A percentile compares a stretch with the other conserved stretches of the same genome.
Conservation (phyloP, 2,329 filamentous ascomycete genomes). For the Scedosporium aurantiacum region DNA sequence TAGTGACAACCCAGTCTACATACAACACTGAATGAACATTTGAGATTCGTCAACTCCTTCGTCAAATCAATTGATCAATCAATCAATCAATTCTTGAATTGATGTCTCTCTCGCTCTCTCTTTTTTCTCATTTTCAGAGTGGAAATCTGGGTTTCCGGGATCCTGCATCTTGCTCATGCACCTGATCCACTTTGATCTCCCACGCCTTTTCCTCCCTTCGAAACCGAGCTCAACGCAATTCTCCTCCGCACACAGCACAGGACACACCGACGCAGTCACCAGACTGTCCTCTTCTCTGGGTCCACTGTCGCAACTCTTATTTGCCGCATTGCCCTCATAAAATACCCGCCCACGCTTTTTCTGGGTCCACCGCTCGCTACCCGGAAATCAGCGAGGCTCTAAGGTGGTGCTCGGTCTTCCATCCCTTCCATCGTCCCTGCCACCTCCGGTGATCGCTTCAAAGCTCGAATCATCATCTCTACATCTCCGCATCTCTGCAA, state of each 20-base stretch:
- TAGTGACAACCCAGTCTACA: too few relatives aligned
- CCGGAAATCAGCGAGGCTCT: neutral
- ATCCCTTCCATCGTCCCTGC: neutral
- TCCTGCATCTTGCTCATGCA: neutral
- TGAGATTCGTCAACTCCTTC: too few relatives aligned
- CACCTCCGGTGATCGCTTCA: neutral
- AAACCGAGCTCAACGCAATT: neutral
- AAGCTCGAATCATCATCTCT: neutral
- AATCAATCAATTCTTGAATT: neutral
- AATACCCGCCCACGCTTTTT: conserved; percentile 1
- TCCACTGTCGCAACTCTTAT: neutral
- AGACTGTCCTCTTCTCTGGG: neutral
- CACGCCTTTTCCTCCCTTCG: neutral
- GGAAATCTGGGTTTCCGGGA: neutral
- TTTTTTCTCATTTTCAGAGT: neutral
- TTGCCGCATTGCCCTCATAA: neutral
- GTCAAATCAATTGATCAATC: neutral
- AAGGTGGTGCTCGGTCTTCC: neutral
- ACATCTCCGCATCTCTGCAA: neutral
- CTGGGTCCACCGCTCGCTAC: conserved; percentile 1
- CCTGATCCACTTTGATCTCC: neutral
- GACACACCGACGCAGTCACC: too few relatives aligned
- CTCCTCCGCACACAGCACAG: neutral
- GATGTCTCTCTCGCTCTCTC: neutral
- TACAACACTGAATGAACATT: neutral